Percentiles rank a stretch among this genome's conserved stretches.
Conservation (phyloP, 2,329 filamentous ascomycete species). For the Pseudogymnoascus sp. region DNA sequence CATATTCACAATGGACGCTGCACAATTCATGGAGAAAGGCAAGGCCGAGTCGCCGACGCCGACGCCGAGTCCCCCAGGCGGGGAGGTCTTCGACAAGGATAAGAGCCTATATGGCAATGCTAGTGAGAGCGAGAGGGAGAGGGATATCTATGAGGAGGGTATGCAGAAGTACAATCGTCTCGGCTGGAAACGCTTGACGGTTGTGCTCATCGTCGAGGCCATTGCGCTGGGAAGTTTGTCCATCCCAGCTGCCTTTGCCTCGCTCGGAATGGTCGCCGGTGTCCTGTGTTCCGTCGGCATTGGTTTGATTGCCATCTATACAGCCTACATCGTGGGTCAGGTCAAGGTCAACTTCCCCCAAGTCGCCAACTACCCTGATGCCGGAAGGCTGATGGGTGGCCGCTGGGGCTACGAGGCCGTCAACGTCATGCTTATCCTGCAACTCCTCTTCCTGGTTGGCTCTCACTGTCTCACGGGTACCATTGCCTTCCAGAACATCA, state of each 20-base stretch:
- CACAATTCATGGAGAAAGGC: not conserved
- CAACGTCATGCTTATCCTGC: constrained; percentile 42
- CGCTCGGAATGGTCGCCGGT: constrained; percentile 23
- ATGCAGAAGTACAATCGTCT: constrained; percentile 20
- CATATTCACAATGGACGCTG: not conserved
- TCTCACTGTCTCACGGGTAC: constrained; percentile 53
- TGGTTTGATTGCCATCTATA: constrained; percentile 34
- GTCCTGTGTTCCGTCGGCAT: constrained; percentile 20
- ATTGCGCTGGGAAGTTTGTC: constrained; percentile 34
- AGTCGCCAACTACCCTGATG: constrained; percentile 39
- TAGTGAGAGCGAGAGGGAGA: constrained; percentile 14
- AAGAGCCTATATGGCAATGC: constrained; percentile 10
- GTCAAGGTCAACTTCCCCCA: constrained; percentile 23
- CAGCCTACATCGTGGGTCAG: constrained; percentile 34
- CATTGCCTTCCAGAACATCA: constrained; percentile 52
- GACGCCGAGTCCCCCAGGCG: not conserved
- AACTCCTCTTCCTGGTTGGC: constrained; percentile 54
- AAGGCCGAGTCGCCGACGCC: not conserved
- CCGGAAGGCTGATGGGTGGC: constrained; percentile 46
- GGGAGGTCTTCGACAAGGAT: not conserved
- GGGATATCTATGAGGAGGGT: constrained; percentile 16
- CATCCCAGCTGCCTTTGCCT: constrained; percentile 21
- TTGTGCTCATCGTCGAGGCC: constrained; percentile 42
- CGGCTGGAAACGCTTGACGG: constrained; percentile 42
- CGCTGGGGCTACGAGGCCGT: constrained; percentile 43